Evolutionary conservation across 345 rosid species (phyloP), one percentile per base, ranked within the genome.

Genomic region (Theobroma cacao): DNA sequence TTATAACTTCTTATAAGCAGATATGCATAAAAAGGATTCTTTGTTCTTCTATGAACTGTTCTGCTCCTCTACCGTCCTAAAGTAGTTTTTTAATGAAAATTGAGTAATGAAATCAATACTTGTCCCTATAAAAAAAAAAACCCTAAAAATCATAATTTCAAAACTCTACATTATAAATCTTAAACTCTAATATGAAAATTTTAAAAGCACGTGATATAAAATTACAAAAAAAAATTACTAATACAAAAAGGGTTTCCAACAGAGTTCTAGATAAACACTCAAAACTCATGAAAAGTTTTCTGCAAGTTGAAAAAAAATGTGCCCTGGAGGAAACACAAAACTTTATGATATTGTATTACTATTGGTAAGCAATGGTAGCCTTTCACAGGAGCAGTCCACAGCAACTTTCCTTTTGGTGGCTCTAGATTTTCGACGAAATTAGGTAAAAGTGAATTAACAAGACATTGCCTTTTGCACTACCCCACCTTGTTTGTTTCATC

Each of bases 201-300:
- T n/a, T n/a, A n/a, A n/a, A n/a, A n/a, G n/a, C n/a, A n/a, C n/a
- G n/a, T n/a, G n/a, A n/a, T n/a, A n/a, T n/a, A n/a, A n/a, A n/a
- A n/a, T n/a, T n/a, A n/a, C n/a, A n/a, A n/a, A n/a, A n/a, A n/a
- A n/a, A n/a, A n/a, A n/a, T n/a, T n/a, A n/a, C n/a, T n/a, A n/a
- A n/a, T 10, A 14, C 1, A 61, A 31, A 31, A 26, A 60, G n/a
- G 17, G 12, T 24, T 10, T 15, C 65, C 4, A 67, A 41, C 31
- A 69, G 3, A 47, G 58, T 45, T 47, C 58, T 28, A 45, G 22
- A 69, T 47, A 13, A 28, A 47, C 74, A 70, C 74, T 70, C 74
- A 48, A n/a, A 47, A 50, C 59, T 48, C 20, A 33, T 31, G 18
- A 31, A 18, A 50, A 20, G 18, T 2, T 31, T 71, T 50, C 59